Base-by-base conservation (phyloP, 2,329 filamentous ascomycete species). In the Tolypocladium tundrense region DNA sequence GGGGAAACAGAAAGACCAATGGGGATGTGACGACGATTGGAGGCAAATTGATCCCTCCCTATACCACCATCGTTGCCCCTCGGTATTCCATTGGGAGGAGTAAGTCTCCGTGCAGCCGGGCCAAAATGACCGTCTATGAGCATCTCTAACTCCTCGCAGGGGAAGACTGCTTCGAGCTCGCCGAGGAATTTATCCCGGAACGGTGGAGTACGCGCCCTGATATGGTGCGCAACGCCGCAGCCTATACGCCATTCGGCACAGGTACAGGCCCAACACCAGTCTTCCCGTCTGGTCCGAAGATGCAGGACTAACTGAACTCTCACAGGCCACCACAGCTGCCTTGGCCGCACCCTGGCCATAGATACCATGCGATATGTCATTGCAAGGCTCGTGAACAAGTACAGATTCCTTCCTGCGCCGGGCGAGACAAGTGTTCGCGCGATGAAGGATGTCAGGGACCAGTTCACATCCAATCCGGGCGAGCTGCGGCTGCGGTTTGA, bases 141-240 rank as follows among this genome's bases (percentile, higher is more conserved):
- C 27, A 42, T 14, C 27, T 35, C 42, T 56, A 52, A 53, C 11
- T 45, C 5, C 3, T 10, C 9, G 54, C 40, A 66, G 67, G 62
- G 33, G 68, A 59, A 37, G 65, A 68, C 50, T 66, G 63, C 33
- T 73, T 72, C 58, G 66, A 61, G 41, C 53, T 55, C 2, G 60
- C 1, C 8, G 14, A 50, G 2, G 67, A 71, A 27, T 75, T 74
- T 54, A 65, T 75, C 7, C 73, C 73, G 2, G 72, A 75, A 56
- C 64, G 73, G 33, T 75, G 72, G 71, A 72, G 66, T 2, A 65
- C 64, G 4, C 60, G 57, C 16, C 66, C 65, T 2, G 67, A 74
- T 10, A 59, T 75, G 58, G 62, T 70, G n/a, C 66, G 62, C 27
- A 66, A 74, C 54, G 56, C 60, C 31, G 61, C 64, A 1, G 70